Percentiles rank a stretch among this genome's conserved stretches.
Evolutionary conservation across 2,329 filamentous ascomycete species (phyloP).

Genomic region (Alternaria metachromatica): DNA sequence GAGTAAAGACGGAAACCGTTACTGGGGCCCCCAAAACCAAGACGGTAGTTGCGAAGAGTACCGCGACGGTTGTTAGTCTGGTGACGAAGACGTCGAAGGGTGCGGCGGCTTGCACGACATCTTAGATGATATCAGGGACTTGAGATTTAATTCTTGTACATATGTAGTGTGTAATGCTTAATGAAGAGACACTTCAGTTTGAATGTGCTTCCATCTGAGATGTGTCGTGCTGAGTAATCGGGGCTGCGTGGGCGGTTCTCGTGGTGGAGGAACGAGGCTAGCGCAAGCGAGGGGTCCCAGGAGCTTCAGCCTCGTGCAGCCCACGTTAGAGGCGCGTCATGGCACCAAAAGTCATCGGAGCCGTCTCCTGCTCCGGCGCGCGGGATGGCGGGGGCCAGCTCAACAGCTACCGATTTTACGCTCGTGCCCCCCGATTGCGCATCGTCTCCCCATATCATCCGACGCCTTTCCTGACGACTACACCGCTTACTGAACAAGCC

Average conservation of each 20-base stretch:
- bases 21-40: constrained; percentile 18
- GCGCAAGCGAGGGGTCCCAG: not conserved
- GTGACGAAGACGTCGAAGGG: constrained; percentile 23
- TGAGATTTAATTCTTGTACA: not conserved
- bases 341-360: constrained; percentile 10
- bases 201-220: not conserved
- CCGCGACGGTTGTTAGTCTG: constrained; percentile 11
- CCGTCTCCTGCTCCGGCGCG: constrained; percentile 9
- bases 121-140: not conserved
- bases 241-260: not conserved
- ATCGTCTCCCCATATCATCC: not conserved
- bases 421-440: constrained; percentile 11
- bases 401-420: constrained; percentile 9
- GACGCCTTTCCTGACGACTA: not conserved
- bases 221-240: not conserved
- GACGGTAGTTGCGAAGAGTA: constrained; percentile 17
- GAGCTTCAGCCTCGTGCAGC: constrained; percentile 1
- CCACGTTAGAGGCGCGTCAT: not conserved
- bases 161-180: constrained; percentile 1
- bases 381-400: constrained; percentile 22
- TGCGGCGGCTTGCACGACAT: constrained; percentile 16
- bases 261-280: not conserved
- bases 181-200: not conserved
- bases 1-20: constrained; percentile 17
- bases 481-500: constrained; percentile 12